Evolutionary conservation across 2,329 filamentous ascomycete species (phyloP), one percentile per base, ranked within the genome.

Genomic region (Ophiostoma ulmi): DNA sequence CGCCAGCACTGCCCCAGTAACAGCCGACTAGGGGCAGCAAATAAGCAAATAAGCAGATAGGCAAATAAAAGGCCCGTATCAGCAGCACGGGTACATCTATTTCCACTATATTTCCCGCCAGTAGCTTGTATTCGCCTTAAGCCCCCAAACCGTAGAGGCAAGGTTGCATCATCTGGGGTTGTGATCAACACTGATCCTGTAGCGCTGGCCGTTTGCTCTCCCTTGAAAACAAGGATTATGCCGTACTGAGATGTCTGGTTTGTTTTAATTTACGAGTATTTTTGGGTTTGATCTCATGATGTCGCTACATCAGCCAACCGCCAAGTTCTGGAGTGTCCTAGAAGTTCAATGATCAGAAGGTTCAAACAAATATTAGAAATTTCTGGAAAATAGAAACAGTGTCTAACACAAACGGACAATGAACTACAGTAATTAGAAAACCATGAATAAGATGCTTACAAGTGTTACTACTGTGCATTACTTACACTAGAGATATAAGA

Each of bases 1-100:
- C 61, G 31, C 35, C 31, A 64, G 64, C 64, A 66, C 64, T 66
- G 64, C 64, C 64, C 64, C 64, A 66, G 64, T 44, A 66, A 66
- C 64, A 66, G 64, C 38, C 64, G 64, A 20, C 20, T 35, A 58
- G 52, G 22, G 52, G n/a, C 48, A 58, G 52, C 52, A 58, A 26
- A 26, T 26, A 58, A 58, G 44, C 44, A 48, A 58, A 58, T 58
- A 58, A 64, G 22, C 26, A 31, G 3, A 31, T 31, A 63, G 17
- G 26, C 31, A 36, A 35, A 35, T 58, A 35, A 13, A n/a, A 64
- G 52, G 52, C 31, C 61, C 35, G 61, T 26, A 64, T 38, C 26
- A 17, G 31, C 61, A 20, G 7, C 20, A 58, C 10, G 10, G 22
- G n/a, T 58, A 58, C 52, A 58, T 58, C 22, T 26, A 26, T 26